phyloP scores from a whole-genome alignment of 768 basidiomycete species.

The Phanerodontia chrysosporium region DNA sequence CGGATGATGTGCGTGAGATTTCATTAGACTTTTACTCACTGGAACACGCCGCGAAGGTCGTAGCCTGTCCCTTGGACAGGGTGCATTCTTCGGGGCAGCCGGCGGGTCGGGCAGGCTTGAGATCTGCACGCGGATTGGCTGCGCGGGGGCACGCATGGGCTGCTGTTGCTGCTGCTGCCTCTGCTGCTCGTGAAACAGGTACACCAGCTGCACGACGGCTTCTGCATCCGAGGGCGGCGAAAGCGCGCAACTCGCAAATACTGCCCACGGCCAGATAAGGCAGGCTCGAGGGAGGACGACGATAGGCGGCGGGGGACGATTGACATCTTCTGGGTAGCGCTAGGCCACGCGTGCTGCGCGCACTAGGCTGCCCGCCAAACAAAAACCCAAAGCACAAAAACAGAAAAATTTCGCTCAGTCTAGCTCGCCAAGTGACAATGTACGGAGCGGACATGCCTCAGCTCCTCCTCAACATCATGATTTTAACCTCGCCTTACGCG shows the following conservation, averaged over 20 bases:
- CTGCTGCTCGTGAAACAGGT: conserved; percentile 4
- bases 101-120: neutral
- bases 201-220: neutral
- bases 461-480: neutral
- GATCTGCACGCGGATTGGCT: neutral
- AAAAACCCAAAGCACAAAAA: neutral
- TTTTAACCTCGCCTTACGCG: neutral
- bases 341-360: neutral
- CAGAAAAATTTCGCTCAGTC: neutral
- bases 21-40: neutral
- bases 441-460: neutral
- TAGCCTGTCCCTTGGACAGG: neutral
- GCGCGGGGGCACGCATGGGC: no score
- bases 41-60: neutral
- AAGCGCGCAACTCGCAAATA: neutral
- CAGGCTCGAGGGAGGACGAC: neutral
- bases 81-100: neutral
- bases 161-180: no score
- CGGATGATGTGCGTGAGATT: neutral
- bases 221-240: neutral
- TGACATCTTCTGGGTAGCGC: conserved; percentile 3
- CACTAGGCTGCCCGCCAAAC: neutral
- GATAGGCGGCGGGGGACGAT: neutral
- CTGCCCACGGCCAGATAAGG: neutral
- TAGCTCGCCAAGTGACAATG: neutral